Base-by-base conservation (phyloP, 2,329 filamentous ascomycete genomes). In the Talaromyces sp. region DNA sequence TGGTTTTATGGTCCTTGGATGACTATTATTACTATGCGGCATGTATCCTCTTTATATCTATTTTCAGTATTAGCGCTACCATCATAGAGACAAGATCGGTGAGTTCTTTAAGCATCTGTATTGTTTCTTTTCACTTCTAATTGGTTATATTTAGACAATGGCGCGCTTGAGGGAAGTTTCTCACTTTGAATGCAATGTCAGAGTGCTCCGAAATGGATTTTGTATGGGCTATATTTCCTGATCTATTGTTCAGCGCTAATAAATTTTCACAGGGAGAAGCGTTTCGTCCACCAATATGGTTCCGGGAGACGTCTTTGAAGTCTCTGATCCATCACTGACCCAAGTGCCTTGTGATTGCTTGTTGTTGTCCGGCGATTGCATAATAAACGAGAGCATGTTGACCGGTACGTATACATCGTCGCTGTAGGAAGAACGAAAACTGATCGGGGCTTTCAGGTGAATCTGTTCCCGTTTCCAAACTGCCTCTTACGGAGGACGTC, bases 341-440 rank as follows among this genome's bases (percentile, higher is more conserved):
- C 90, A 96, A 67, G 89, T 98, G 64, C 95, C 95, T 0, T 95
- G 91, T 69, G 95, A 99, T 74, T 96, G 93, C 73, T 79, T 99
- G 35, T 79, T 99, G 6, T 82, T 99, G 0, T 91, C 90, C 57
- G 96, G 95, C 46, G 96, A 99, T 75, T 97, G 93, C 70, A 98
- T 99, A 64, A 93, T 99, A 65, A 99, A 99, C 70, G 95, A 99
- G 77, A 98, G 95, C 77, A 99, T 99, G 95, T 84, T 99, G 38
- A 99, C 95, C 43, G 86, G 80, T 82, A 41, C n/a, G 56, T 58
- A 59, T 17, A 54, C 14, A 54, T 52, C 10, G 26, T 24, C 21
- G n/a, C 31, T 52, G 14, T 29, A 24, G 56, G 24, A 17, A 52
- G 49, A 35, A 19, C 21, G 21, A 26, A 41, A 35, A 27, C 38